Evolutionary conservation across 768 basidiomycete genomes (phyloP).

Genomic region (Xanthoconium purpureum): DNA sequence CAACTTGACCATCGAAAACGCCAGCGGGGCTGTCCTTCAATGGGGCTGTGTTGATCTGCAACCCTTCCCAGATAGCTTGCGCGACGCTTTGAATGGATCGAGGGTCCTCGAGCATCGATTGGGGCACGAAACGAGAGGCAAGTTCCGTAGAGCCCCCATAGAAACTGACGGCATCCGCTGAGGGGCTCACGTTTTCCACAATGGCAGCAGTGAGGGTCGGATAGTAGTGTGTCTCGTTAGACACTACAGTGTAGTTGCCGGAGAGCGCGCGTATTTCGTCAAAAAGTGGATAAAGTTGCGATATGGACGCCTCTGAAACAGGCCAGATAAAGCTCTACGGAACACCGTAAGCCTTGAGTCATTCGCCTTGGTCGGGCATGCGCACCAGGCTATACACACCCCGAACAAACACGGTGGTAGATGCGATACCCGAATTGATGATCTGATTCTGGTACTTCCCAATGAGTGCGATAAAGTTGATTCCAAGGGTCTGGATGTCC

Average conservation of each 20-base stretch:
- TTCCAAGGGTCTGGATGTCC: constrained; percentile 7
- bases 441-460: constrained; percentile 17
- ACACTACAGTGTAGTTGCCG: constrained; percentile 8
- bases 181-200: constrained; percentile 1
- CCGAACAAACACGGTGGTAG: not conserved
- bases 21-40: not conserved
- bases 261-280: constrained; percentile 12
- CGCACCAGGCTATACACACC: constrained; percentile 9
- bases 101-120: constrained; percentile 4
- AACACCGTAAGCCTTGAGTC: not conserved
- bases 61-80: constrained; percentile 18
- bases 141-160: constrained; percentile 12
- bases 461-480: constrained; percentile 16
- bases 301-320: not conserved
- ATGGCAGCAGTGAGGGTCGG: constrained; percentile 10
- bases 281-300: constrained; percentile 13
- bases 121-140: constrained; percentile 17
- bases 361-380: no score
- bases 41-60: constrained; percentile 1
- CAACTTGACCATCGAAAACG: not conserved
- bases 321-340: constrained; percentile 14
- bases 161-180: constrained; percentile 2
- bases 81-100: constrained; percentile 7
- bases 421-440: constrained; percentile 9
- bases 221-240: constrained; percentile 13